phyloP scores from a whole-genome alignment of 2,329 filamentous ascomycete species.

The Elsinoe australis region DNA sequence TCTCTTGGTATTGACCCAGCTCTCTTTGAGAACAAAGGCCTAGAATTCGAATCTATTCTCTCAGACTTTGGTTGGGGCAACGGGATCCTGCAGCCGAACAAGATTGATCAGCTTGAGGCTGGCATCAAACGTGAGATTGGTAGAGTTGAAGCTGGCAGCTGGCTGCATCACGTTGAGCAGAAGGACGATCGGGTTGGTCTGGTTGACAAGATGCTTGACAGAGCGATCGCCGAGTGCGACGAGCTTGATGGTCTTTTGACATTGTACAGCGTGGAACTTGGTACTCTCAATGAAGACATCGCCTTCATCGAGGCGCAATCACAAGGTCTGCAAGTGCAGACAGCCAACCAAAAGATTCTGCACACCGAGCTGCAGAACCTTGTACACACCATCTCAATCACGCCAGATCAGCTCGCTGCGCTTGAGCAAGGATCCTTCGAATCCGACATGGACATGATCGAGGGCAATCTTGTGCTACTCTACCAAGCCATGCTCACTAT shows the following conservation, averaged over 20 bases:
- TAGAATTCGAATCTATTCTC: constrained; percentile 74
- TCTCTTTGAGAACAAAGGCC: constrained; percentile 66
- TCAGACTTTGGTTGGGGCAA: constrained; percentile 86
- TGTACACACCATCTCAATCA: constrained; percentile 87
- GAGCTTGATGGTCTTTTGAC: constrained; percentile 92
- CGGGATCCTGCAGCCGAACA: constrained; percentile 63
- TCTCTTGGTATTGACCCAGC: constrained; percentile 68
- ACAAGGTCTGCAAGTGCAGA: constrained; percentile 93
- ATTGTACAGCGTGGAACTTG: constrained; percentile 87
- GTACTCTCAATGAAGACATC: constrained; percentile 89
- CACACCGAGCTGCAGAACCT: constrained; percentile 82
- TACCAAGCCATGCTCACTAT: constrained; percentile 94
- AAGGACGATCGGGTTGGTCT: constrained; percentile 85
- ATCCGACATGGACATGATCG: constrained; percentile 64
- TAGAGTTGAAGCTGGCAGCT: constrained; percentile 84
- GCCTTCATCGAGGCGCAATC: constrained; percentile 96
- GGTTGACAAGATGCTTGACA: constrained; percentile 77
- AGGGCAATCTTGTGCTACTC: constrained; percentile 66
- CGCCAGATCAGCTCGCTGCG: constrained; percentile 63
- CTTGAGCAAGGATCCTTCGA: constrained; percentile 51
- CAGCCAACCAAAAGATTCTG: constrained; percentile 89
- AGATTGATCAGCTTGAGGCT: constrained; percentile 69
- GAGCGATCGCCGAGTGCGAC: constrained; percentile 89
- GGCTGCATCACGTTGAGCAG: constrained; percentile 73
- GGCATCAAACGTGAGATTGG: constrained; percentile 84